These are phyloP conservation scores for Lyophyllum decastes DNA, from an alignment of 768 basidiomycete genomes.

Conservation along the genomic window DNA sequence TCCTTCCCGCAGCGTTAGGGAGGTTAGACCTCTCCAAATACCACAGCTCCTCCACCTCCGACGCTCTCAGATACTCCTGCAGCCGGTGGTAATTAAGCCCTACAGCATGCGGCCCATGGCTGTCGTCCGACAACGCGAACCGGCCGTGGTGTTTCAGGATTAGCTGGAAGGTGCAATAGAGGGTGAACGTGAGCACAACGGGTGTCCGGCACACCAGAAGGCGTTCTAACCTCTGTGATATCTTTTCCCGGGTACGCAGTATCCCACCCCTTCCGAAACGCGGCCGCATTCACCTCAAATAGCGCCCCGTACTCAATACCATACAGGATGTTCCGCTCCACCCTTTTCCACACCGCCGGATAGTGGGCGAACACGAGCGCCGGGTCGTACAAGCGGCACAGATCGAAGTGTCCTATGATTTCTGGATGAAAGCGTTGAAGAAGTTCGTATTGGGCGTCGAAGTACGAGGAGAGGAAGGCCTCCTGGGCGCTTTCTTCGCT, in stretches of 20 bases:
- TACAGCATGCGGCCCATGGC: conserved; percentile 87
- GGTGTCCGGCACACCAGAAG: neutral
- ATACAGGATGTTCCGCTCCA: conserved; percentile 73
- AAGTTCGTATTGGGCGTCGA: conserved; percentile 82
- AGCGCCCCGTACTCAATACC: conserved; percentile 84
- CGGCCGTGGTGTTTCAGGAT: conserved; percentile 71
- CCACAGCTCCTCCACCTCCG: conserved; percentile 70
- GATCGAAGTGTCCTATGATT: conserved; percentile 90
- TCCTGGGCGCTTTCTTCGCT: conserved; percentile 24
- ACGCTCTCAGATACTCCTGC: conserved; percentile 59
- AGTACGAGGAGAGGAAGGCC: conserved; percentile 66
- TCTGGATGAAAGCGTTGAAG: conserved; percentile 77
- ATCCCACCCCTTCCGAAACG: conserved; percentile 89
- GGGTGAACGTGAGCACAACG: neutral
- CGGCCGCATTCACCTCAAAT: conserved; percentile 93
- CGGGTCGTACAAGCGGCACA: conserved; percentile 86
- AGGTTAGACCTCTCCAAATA: conserved; percentile 44
- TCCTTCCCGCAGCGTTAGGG: conserved; percentile 49
- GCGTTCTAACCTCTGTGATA: conserved; percentile 60
- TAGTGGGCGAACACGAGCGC: conserved; percentile 53
- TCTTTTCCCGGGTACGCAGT: conserved; percentile 83
- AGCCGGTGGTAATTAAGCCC: conserved; percentile 81
- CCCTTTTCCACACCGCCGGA: conserved; percentile 59
- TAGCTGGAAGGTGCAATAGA: conserved; percentile 44
- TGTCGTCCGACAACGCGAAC: conserved; percentile 92